Conservation (phyloP, 345 rosid species). For the Lagerstroemia speciosa region DNA sequence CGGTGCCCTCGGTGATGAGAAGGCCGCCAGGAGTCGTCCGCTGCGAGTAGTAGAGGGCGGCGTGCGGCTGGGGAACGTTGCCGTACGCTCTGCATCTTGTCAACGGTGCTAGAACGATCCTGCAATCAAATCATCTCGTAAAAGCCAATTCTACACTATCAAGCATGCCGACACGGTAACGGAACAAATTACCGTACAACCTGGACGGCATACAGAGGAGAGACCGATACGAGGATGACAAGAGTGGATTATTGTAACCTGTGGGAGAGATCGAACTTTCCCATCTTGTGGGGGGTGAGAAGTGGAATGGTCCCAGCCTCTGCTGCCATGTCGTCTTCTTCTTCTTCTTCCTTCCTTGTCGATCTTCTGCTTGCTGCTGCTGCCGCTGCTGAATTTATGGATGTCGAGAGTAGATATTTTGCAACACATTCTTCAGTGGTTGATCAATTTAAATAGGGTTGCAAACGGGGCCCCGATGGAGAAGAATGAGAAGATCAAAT, state of each 20-base stretch:
- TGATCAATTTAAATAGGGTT: too few relatives aligned
- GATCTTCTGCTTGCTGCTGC: background rate
- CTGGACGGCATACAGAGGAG: too few relatives aligned
- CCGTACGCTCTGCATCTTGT: slow-evolving; percentile 20
- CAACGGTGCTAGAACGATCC: slow-evolving; percentile 22
- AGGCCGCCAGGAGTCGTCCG: slow-evolving; percentile 22
- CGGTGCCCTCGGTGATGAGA: slow-evolving; percentile 21
- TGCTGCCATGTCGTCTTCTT: background rate
- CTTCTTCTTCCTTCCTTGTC: background rate
- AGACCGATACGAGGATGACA: too few relatives aligned
- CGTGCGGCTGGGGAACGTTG: slow-evolving; percentile 20
- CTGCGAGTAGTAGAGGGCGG: slow-evolving; percentile 27
- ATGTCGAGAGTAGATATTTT: background rate
- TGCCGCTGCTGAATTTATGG: background rate
- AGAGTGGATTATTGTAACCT: too few relatives aligned
- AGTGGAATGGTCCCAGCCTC: slow-evolving; percentile 12
- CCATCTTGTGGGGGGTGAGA: slow-evolving; percentile 19
- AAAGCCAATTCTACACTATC: too few relatives aligned
- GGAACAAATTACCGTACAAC: too few relatives aligned
- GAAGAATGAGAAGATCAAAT: too few relatives aligned
- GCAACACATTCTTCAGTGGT: too few relatives aligned
- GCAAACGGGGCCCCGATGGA: too few relatives aligned
- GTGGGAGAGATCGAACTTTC: slow-evolving; percentile 8
- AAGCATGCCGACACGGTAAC: too few relatives aligned
- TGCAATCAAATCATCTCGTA: too few relatives aligned